phyloP scores from a whole-genome alignment of 257 asterid species.

The Lantana camara region DNA sequence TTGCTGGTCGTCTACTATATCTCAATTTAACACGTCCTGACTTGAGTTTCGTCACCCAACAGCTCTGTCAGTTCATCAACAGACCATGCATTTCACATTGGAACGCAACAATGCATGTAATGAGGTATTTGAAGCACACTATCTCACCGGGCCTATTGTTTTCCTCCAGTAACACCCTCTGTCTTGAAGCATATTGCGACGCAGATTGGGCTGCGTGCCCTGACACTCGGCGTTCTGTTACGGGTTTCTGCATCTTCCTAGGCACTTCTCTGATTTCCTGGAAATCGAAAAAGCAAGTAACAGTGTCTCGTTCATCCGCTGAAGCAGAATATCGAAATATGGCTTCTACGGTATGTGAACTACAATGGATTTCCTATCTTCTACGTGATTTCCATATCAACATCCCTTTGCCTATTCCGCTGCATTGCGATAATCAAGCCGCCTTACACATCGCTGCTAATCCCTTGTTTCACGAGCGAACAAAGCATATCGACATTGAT shows the following conservation, averaged over 20 bases:
- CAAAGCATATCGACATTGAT: no score
- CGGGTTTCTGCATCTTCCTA: not conserved
- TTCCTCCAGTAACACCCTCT: not conserved
- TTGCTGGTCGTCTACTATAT: not conserved
- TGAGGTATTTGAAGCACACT: not conserved
- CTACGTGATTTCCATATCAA: not conserved
- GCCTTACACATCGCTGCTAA: not conserved
- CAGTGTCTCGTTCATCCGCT: not conserved
- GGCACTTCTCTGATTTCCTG: slow-evolving; percentile 1
- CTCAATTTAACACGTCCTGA: not conserved
- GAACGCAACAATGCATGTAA: not conserved
- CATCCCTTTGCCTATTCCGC: not conserved
- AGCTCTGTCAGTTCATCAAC: not conserved
- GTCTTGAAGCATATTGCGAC: not conserved
- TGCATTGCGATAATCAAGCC: not conserved
- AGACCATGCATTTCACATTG: not conserved
- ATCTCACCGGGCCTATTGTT: not conserved
- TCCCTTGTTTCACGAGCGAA: no score
- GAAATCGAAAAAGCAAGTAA: slow-evolving; percentile 7
- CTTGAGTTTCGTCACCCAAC: not conserved
- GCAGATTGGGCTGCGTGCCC: slow-evolving; percentile 7
- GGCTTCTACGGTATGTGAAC: not conserved
- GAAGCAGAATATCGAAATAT: slow-evolving; percentile 3
- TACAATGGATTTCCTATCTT: not conserved
- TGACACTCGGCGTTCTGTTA: not conserved